Base-by-base conservation (phyloP, 1,284 basidiomycete genomes). In the Cryptococcus sp. region DNA sequence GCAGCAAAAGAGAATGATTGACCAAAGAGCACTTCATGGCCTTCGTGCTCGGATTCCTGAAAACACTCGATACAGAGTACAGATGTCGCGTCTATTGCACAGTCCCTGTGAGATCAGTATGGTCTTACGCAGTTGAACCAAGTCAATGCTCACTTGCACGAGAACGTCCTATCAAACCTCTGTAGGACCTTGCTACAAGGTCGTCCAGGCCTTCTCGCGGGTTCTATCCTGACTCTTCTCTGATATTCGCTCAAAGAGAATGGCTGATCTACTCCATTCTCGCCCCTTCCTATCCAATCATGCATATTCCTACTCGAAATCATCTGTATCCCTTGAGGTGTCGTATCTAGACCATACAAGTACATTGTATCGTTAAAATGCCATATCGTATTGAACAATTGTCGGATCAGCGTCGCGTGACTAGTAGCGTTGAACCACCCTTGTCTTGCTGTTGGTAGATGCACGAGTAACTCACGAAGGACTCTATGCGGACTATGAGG, bases 21-120 rank as follows among this genome's bases (percentile, higher is more conserved):
- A 72, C 90, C 90, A 78, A 94, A 94, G 59, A 87, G 87, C 63
- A 95, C 86, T 63, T 91, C 93, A 78, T 96, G 93, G 38, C 85
- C 86, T 41, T 80, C 79, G 70, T 96, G 93, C 59, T 87, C 82
- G 15, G 88, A 88, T 1, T 88, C 83, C 59, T 89, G 86, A 76
- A 93, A 97, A 74, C 93, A 96, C 49, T 83, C 82, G 2, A 88
- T 82, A 68, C 93, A 96, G 38, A 96, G 80, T 2, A 95, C 89
- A 63, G 88, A 92, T 59, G 87, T 89, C 56, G 91, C 86, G 64
- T 95, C 89, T 56, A 89, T 79, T 1, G 88, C 86, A 73, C 93
- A 96, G 95, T 92, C 74, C 91, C 93, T 67, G 31, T 4, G n/a
- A 43, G 36, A 14, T 43, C 32, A 11, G 45, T 46, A 57, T 35